A percentile compares a stretch with the other conserved stretches of the same genome.
Conservation (phyloP, 2,329 filamentous ascomycete species). For the Sclerotinia subarctica region DNA sequence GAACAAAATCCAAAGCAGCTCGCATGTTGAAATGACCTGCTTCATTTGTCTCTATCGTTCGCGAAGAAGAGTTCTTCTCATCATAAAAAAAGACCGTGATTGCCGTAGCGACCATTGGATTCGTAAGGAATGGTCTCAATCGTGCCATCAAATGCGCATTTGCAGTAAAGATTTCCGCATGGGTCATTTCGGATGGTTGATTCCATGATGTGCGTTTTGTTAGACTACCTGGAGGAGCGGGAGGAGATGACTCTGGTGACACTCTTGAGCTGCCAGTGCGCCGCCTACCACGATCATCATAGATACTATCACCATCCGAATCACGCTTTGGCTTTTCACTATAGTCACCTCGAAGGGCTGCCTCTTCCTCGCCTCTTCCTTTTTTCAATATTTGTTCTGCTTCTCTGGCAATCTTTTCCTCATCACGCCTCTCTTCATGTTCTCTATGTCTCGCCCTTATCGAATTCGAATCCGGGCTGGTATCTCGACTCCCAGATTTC, state of each 20-base stretch:
- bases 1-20: constrained; percentile 81
- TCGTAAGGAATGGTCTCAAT: constrained; percentile 85
- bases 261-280: constrained; percentile 25
- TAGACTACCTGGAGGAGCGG: constrained; percentile 40
- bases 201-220: constrained; percentile 45
- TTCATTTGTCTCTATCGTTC: constrained; percentile 81
- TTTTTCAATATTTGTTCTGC: constrained; percentile 72
- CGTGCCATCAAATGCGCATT: constrained; percentile 87
- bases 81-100: constrained; percentile 97
- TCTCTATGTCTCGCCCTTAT: constrained; percentile 40
- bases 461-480: constrained; percentile 34
- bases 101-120: constrained; percentile 70
- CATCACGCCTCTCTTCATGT: constrained; percentile 51
- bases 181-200: constrained; percentile 58
- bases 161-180: constrained; percentile 72
- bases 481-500: constrained; percentile 31
- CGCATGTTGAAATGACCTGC: constrained; percentile 83
- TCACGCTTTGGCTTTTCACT: constrained; percentile 60
- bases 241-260: constrained; percentile 34
- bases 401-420: constrained; percentile 68
- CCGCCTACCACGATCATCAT: constrained; percentile 28
- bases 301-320: constrained; percentile 40
- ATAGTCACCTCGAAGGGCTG: constrained; percentile 69
- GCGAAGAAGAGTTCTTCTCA: constrained; percentile 73
- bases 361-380: constrained; percentile 68